Conservation (phyloP, 805 yeast genomes). For the Saccharomycopsis microspora region DNA sequence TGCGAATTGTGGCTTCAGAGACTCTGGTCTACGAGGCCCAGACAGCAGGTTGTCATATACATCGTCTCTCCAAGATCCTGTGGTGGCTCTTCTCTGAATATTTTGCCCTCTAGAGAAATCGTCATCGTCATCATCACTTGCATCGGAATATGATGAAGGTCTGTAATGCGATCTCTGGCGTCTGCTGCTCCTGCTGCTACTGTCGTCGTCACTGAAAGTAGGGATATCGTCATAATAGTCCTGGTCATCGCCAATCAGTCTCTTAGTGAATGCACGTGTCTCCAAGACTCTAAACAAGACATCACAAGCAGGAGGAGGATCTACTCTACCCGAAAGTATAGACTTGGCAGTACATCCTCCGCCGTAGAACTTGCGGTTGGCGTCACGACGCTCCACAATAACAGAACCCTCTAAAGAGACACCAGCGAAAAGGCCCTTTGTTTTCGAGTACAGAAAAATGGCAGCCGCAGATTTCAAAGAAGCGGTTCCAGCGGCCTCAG, state of each 20-base stretch:
- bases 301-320: conserved; percentile 86
- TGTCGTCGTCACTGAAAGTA: conserved; percentile 49
- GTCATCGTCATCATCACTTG: conserved; percentile 21
- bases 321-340: conserved; percentile 79
- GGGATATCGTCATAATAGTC: conserved; percentile 72
- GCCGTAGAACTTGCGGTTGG: conserved; percentile 92
- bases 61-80: conserved; percentile 80
- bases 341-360: conserved; percentile 76
- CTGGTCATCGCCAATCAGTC: conserved; percentile 39
- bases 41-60: conserved; percentile 50
- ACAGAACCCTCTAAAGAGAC: conserved; percentile 96
- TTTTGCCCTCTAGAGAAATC: conserved; percentile 15
- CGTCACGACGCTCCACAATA: conserved; percentile 92
- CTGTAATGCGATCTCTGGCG: conserved; percentile 18
- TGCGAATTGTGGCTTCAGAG: conserved; percentile 27
- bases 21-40: conserved; percentile 26
- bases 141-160: conserved; percentile 19
- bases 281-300: conserved; percentile 78
- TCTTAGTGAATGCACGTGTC: conserved; percentile 66
- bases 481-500: conserved; percentile 95
- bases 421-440: conserved; percentile 95
- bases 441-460: conserved; percentile 85
- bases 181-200: conserved; percentile 21
- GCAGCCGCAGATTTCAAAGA: conserved; percentile 82
- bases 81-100: conserved; percentile 15